phyloP scores from a whole-genome alignment of 345 rosid genomes.

The Citrus hindsii region DNA sequence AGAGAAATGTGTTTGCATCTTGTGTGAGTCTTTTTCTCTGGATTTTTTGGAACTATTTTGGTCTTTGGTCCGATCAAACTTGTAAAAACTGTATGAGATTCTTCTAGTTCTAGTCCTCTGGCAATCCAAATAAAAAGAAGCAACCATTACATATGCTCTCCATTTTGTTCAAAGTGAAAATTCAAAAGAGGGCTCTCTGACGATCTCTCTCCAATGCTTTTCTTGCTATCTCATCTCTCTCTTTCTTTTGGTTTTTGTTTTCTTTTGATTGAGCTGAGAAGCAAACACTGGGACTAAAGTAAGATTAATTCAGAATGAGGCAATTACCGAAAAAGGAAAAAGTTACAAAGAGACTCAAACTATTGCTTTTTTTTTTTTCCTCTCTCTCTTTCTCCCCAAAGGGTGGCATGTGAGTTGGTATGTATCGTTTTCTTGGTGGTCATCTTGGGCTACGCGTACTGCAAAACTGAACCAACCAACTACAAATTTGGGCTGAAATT shows the following conservation, averaged over 20 bases:
- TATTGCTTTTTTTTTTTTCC: background rate
- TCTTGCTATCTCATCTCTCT: background rate
- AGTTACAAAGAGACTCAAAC: background rate
- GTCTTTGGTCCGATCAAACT: constrained; percentile 43
- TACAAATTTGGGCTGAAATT: background rate
- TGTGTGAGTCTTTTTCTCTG: constrained; percentile 35
- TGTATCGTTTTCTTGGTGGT: background rate
- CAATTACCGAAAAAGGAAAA: constrained; percentile 18
- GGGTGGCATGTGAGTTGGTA: no score
- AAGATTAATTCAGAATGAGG: constrained; percentile 15
- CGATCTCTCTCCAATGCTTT: background rate
- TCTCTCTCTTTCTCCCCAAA: no score
- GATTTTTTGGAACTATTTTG: constrained; percentile 37
- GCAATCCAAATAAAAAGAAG: constrained; percentile 17
- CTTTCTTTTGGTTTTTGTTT: constrained; percentile 7
- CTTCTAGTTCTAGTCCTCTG: constrained; percentile 15
- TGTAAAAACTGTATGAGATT: constrained; percentile 29
- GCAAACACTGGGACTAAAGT: constrained; percentile 21
- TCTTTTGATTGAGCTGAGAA: constrained; percentile 4
- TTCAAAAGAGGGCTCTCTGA: constrained; percentile 8
- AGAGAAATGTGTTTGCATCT: constrained; percentile 26
- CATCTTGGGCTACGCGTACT: background rate
- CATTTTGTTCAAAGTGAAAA: constrained; percentile 14
- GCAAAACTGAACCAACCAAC: background rate
- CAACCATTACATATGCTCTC: constrained; percentile 1